These are phyloP conservation scores for Laburnicola sp. DNA, from an alignment of 2,329 filamentous ascomycete genomes.

Conservation along the genomic window DNA sequence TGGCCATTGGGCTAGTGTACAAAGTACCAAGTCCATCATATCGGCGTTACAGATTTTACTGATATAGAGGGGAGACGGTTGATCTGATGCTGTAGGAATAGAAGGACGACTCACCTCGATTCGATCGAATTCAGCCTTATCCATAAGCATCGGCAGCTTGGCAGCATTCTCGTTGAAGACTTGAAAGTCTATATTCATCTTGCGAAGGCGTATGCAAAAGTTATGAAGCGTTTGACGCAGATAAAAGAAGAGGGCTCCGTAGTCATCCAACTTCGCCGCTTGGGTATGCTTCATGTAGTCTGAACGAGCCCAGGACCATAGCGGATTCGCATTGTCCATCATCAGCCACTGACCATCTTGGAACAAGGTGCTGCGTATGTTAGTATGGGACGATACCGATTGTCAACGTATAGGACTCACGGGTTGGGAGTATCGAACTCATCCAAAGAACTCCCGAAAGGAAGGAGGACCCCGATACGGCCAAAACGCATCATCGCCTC, in stretches of 20 bases:
- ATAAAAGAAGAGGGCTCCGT: slow-evolving; percentile 46
- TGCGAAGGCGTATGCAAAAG: slow-evolving; percentile 36
- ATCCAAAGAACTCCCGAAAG: slow-evolving; percentile 41
- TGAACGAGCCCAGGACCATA: slow-evolving; percentile 41
- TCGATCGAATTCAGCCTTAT: slow-evolving; percentile 34
- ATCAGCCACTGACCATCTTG: slow-evolving; percentile 43
- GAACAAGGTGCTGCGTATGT: slow-evolving; percentile 42
- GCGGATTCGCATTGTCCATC: slow-evolving; percentile 43
- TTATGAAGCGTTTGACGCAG: slow-evolving; percentile 32
- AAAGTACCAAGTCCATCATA: too few relatives aligned
- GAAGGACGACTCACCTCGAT: slow-evolving; percentile 43
- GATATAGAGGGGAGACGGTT: too few relatives aligned
- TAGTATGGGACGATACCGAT: neutral
- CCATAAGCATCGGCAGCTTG: slow-evolving; percentile 22
- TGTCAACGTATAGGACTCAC: slow-evolving; percentile 31
- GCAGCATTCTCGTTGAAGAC: slow-evolving; percentile 33
- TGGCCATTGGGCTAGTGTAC: too few relatives aligned
- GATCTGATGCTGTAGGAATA: too few relatives aligned
- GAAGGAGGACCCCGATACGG: slow-evolving; percentile 47
- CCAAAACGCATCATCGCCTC: slow-evolving; percentile 38
- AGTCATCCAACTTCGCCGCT: slow-evolving; percentile 41
- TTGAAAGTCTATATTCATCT: slow-evolving; percentile 27
- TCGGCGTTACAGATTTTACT: too few relatives aligned
- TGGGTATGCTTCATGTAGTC: slow-evolving; percentile 33
- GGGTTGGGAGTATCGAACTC: slow-evolving; percentile 48